Evolutionary conservation across 306 rosid species (phyloP).

Genomic region (Dryas octopetala): DNA sequence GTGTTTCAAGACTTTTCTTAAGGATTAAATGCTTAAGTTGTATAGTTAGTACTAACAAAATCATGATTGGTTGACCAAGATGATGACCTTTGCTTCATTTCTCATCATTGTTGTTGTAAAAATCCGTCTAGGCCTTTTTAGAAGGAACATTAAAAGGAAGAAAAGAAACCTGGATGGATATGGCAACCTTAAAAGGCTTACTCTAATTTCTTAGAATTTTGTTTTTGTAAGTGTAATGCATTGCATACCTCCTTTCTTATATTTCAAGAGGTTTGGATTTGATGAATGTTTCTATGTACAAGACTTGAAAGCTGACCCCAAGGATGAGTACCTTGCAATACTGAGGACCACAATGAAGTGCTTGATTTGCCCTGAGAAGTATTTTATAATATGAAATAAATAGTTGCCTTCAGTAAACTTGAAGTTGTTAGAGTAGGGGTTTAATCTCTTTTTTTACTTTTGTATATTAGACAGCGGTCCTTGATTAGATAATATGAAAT

Average conservation of each 20-base stretch:
- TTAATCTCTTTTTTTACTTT: no score
- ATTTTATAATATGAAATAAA: conserved; percentile 3
- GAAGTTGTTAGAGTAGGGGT: neutral
- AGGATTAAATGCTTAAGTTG: neutral
- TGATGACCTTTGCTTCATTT: no score
- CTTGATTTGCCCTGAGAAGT: conserved; percentile 33
- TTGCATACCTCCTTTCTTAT: neutral
- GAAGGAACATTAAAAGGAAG: no score
- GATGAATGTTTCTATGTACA: neutral
- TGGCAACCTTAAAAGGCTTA: no score
- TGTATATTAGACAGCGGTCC: neutral
- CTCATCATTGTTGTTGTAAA: no score
- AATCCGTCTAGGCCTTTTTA: no score
- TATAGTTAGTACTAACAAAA: neutral
- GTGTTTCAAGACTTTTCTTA: no score
- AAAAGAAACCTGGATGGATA: no score
- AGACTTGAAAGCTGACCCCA: conserved; percentile 36
- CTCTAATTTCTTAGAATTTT: no score
- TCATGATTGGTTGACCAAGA: neutral
- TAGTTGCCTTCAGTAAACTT: neutral
- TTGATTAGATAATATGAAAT: neutral
- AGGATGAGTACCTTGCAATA: conserved; percentile 31
- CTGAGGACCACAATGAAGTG: conserved; percentile 33
- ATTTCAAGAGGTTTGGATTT: neutral
- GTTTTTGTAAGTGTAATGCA: no score